Conservation (phyloP, 2,329 filamentous ascomycete genomes). For the Beauveria medogensis region DNA sequence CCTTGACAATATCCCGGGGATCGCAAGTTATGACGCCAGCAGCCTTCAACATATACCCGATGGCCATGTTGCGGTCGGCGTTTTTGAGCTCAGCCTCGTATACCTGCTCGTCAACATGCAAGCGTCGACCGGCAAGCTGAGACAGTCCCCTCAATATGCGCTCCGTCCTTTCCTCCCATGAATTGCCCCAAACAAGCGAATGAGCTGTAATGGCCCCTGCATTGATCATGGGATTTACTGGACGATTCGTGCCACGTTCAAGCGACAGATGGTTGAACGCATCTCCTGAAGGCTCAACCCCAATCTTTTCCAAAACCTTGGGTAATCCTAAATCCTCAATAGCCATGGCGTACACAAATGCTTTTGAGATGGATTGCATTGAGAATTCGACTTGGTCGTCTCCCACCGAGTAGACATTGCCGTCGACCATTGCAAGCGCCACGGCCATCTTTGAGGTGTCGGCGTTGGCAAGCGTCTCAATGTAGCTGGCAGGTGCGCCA, state of each 20-base stretch:
- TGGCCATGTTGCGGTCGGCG: slow-evolving; percentile 27
- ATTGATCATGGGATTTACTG: slow-evolving; percentile 30
- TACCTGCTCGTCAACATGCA: slow-evolving; percentile 30
- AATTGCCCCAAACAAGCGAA: slow-evolving; percentile 25
- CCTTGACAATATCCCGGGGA: slow-evolving; percentile 26
- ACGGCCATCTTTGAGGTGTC: slow-evolving; percentile 31
- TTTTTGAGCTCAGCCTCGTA: slow-evolving; percentile 29
- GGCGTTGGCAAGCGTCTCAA: slow-evolving; percentile 29
- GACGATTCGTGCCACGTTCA: slow-evolving; percentile 22
- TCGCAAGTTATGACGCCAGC: slow-evolving; percentile 29
- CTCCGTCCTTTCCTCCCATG: slow-evolving; percentile 25
- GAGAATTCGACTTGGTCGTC: slow-evolving; percentile 32
- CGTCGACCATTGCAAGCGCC: slow-evolving; percentile 31
- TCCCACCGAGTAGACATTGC: slow-evolving; percentile 30
- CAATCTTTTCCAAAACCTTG: slow-evolving; percentile 29
- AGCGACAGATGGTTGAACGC: slow-evolving; percentile 28
- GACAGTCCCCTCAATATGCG: slow-evolving; percentile 28
- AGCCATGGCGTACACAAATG: slow-evolving; percentile 32
- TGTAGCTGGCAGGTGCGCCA: slow-evolving; percentile 28
- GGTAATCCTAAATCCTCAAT: slow-evolving; percentile 29
- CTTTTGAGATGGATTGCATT: slow-evolving; percentile 33
- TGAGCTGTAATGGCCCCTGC: slow-evolving; percentile 27
- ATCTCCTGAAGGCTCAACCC: slow-evolving; percentile 32
- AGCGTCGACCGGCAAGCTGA: slow-evolving; percentile 25
- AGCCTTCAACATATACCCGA: slow-evolving; percentile 33